A percentile compares a stretch with the other conserved stretches of the same genome.
Conservation (phyloP, 2,329 filamentous ascomycete genomes). For the Trichoderma brevicompactum region DNA sequence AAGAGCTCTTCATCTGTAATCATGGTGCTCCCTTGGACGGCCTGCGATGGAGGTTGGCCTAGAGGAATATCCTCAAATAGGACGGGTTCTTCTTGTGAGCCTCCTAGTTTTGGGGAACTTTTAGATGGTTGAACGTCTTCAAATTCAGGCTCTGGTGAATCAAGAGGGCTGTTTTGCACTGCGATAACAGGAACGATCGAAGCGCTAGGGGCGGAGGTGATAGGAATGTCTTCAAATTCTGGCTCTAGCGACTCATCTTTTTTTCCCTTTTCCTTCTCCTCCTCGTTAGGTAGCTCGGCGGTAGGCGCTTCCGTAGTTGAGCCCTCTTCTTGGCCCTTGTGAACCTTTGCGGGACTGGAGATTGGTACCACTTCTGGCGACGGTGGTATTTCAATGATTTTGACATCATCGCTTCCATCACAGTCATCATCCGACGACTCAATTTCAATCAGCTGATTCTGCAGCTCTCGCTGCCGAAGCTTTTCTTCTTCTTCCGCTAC, state of each 20-base stretch:
- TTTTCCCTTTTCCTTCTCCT: background rate
- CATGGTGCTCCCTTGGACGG: background rate
- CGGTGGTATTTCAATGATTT: slow-evolving; percentile 58
- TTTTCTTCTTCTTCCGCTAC: slow-evolving; percentile 61
- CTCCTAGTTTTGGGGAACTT: slow-evolving; percentile 16
- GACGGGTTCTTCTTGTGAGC: slow-evolving; percentile 29
- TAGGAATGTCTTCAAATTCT: slow-evolving; percentile 46
- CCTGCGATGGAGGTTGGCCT: background rate
- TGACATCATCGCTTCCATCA: slow-evolving; percentile 61
- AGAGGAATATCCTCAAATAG: slow-evolving; percentile 31
- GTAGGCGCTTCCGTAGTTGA: background rate
- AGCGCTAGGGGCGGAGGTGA: slow-evolving; percentile 30
- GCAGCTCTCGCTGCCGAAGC: slow-evolving; percentile 47
- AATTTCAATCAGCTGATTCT: slow-evolving; percentile 63
- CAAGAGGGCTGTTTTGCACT: slow-evolving; percentile 36
- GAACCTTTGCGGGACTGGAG: background rate
- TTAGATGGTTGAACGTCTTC: slow-evolving; percentile 39
- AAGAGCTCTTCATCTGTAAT: slow-evolving; percentile 48
- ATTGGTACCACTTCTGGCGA: slow-evolving; percentile 32
- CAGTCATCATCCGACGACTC: slow-evolving; percentile 64
- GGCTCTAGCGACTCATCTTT: slow-evolving; percentile 33
- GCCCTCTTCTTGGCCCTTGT: slow-evolving; percentile 29
- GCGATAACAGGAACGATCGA: background rate
- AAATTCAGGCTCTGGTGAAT: slow-evolving; percentile 45
- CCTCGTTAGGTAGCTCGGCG: background rate